Evolutionary conservation across 2,329 filamentous ascomycete genomes (phyloP).

Genomic region (Arthroderma sp.): DNA sequence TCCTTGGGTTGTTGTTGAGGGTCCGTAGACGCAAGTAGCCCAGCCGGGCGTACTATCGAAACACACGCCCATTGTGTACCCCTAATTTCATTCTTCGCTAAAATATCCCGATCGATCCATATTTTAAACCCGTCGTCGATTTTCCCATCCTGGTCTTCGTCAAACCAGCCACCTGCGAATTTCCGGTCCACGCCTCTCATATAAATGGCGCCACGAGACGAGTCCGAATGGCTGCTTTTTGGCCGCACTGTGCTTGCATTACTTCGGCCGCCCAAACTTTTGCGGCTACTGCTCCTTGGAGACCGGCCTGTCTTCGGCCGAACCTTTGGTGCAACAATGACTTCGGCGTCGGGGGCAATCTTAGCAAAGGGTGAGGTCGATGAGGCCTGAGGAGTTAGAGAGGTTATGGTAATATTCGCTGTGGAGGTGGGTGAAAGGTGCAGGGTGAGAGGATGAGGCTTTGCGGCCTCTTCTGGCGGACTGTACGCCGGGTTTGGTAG

Average conservation of each 20-base stretch:
- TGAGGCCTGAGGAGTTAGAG: constrained; percentile 61
- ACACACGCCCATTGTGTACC: constrained; percentile 67
- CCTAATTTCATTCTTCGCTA: constrained; percentile 57
- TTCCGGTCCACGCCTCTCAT: constrained; percentile 64
- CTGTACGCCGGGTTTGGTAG: constrained; percentile 69
- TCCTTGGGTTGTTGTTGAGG: constrained; percentile 59
- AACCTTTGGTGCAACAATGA: constrained; percentile 91
- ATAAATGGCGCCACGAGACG: constrained; percentile 49
- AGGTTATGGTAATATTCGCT: constrained; percentile 76
- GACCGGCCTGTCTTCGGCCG: constrained; percentile 55
- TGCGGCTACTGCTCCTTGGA: constrained; percentile 58
- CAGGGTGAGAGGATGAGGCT: constrained; percentile 69
- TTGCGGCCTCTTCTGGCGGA: constrained; percentile 36
- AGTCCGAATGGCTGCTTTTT: constrained; percentile 48
- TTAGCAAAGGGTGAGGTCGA: constrained; percentile 70
- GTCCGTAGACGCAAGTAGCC: constrained; percentile 57
- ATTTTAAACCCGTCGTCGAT: constrained; percentile 53
- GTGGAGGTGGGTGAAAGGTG: constrained; percentile 93
- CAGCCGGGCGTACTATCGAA: constrained; percentile 74
- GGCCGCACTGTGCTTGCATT: constrained; percentile 56
- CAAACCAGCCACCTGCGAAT: constrained; percentile 63
- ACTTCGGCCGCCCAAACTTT: constrained; percentile 57
- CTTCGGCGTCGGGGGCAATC: constrained; percentile 84
- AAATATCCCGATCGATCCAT: constrained; percentile 72
- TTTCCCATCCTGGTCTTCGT: constrained; percentile 45